Percentiles rank a stretch among this genome's conserved stretches.
phyloP scores from a whole-genome alignment of 1,284 basidiomycete species.

The Trichosporon ovoides region DNA sequence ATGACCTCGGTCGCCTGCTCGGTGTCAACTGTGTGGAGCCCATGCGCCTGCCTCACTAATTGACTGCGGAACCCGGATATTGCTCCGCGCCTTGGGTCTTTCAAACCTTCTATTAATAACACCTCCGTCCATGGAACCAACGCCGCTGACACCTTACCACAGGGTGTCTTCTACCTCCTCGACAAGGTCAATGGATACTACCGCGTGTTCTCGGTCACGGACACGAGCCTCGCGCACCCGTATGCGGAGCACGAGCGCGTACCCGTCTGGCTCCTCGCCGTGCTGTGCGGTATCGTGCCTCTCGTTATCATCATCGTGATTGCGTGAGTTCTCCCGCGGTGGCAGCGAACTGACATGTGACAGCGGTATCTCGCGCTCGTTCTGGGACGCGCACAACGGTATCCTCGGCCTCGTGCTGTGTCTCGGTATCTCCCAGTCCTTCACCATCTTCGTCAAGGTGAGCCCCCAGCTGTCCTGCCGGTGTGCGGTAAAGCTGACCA shows the following conservation, averaged over 20 bases:
- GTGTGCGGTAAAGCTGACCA: neutral
- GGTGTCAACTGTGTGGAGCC: no score
- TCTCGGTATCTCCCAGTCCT: slow-evolving; percentile 51
- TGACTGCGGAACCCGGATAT: no score
- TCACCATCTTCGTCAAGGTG: slow-evolving; percentile 76
- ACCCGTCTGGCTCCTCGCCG: slow-evolving; percentile 63
- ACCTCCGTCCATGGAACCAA: no score
- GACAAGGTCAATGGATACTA: slow-evolving; percentile 75
- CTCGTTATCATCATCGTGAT: slow-evolving; percentile 63
- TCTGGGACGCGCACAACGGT: slow-evolving; percentile 83
- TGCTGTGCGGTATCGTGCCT: slow-evolving; percentile 66
- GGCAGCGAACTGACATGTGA: neutral
- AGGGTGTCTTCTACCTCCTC: slow-evolving; percentile 63
- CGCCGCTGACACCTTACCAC: neutral
- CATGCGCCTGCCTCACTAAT: no score
- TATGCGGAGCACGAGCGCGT: slow-evolving; percentile 78
- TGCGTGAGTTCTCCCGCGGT: slow-evolving; percentile 56
- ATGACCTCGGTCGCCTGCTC: no score
- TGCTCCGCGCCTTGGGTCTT: no score
- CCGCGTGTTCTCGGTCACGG: slow-evolving; percentile 71
- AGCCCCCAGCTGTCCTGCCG: slow-evolving; percentile 4
- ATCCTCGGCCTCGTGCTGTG: slow-evolving; percentile 57
- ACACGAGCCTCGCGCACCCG: slow-evolving; percentile 63
- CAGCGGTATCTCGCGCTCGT: slow-evolving; percentile 61
- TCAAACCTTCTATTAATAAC: neutral